Conservation (phyloP, 2,329 filamentous ascomycete species). For the Myrmaecium sp. region DNA sequence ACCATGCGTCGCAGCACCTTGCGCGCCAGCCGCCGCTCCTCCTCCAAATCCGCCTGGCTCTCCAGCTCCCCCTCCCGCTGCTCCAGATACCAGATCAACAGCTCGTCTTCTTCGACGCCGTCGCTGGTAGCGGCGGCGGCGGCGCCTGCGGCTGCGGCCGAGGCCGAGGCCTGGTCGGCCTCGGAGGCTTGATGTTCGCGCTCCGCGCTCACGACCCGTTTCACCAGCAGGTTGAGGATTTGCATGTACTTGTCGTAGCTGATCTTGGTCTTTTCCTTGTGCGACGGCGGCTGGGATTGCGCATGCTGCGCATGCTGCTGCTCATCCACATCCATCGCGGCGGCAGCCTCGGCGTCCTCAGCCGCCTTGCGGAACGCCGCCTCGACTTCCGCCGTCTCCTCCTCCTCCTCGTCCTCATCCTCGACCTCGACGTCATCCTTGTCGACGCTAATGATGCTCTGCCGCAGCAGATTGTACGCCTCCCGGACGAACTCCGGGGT, state of each 20-base stretch:
- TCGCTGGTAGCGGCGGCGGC: slow-evolving; percentile 62
- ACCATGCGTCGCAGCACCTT: slow-evolving; percentile 94
- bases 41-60: slow-evolving; percentile 63
- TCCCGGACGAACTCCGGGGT: slow-evolving; percentile 73
- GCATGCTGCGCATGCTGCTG: slow-evolving; percentile 13
- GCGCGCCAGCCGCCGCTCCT: slow-evolving; percentile 52
- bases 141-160: too few species aligned
- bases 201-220: too few species aligned
- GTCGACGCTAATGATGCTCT: slow-evolving; percentile 94
- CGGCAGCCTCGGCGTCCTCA: slow-evolving; percentile 17
- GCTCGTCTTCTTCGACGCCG: slow-evolving; percentile 66
- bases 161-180: too few species aligned
- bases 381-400: slow-evolving; percentile 33
- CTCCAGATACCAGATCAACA: slow-evolving; percentile 83
- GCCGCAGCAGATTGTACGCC: slow-evolving; percentile 76
- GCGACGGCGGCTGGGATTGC: slow-evolving; percentile 24
- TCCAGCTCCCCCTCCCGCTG: slow-evolving; percentile 71
- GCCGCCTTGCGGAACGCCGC: slow-evolving; percentile 29
- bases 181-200: too few species aligned
- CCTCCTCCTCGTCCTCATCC: slow-evolving; percentile 60
- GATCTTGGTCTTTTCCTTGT: slow-evolving; percentile 60
- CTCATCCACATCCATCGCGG: slow-evolving; percentile 31
- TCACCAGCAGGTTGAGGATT: slow-evolving; percentile 75
- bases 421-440: slow-evolving; percentile 95
- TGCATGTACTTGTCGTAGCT: slow-evolving; percentile 89